phyloP scores from a whole-genome alignment of 2,329 filamentous ascomycete genomes.

The Xylaria sp. region DNA sequence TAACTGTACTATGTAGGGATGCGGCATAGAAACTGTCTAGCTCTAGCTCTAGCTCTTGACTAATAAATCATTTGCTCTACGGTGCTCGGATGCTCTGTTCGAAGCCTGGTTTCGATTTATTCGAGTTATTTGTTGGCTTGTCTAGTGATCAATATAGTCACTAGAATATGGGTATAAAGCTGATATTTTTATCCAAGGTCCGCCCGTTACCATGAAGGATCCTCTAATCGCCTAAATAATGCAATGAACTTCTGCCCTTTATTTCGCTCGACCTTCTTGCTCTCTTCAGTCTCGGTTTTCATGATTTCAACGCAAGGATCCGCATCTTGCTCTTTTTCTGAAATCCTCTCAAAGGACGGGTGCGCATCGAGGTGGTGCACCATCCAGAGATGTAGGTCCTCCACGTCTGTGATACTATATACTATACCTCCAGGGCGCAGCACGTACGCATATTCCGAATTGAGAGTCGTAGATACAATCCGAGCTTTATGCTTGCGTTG shows the following conservation, averaged over 20 bases:
- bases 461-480: conserved; percentile 87
- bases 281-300: conserved; percentile 89
- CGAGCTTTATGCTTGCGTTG: conserved; percentile 94
- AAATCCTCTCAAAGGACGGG: conserved; percentile 77
- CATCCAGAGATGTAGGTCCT: conserved; percentile 95
- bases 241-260: conserved; percentile 90
- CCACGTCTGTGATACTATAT: conserved; percentile 97
- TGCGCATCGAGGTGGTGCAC: conserved; percentile 81
- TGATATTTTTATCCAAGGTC: background rate
- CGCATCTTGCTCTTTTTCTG: conserved; percentile 67
- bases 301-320: conserved; percentile 78
- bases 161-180: background rate
- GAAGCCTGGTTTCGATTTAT: too few species aligned
- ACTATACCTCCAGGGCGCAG: conserved; percentile 82
- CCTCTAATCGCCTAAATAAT: conserved; percentile 79
- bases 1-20: too few species aligned
- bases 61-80: too few species aligned
- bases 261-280: conserved; percentile 94
- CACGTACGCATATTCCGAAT: conserved; percentile 92
- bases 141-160: background rate
- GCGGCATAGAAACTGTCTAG: too few species aligned
- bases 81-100: too few species aligned
- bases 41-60: background rate
- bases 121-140: too few species aligned
- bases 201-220: conserved; percentile 72